phyloP scores from a whole-genome alignment of 495 filamentous ascomycete genomes.

The Pyrenopolyporus hunteri region DNA sequence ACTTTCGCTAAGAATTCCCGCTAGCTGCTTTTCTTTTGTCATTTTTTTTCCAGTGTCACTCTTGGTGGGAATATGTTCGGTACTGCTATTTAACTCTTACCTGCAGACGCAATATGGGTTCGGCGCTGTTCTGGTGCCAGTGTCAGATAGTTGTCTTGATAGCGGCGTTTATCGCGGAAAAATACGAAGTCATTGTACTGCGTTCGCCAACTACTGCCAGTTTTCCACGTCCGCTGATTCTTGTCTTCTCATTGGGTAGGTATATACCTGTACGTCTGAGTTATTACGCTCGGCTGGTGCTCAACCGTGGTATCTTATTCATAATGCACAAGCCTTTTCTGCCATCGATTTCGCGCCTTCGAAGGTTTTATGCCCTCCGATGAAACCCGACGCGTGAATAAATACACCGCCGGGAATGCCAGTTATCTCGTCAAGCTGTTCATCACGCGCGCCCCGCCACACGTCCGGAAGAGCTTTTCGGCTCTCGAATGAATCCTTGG shows the following conservation, averaged over 20 bases:
- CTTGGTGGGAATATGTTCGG: not conserved
- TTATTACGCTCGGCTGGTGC: not conserved
- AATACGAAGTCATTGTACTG: not conserved
- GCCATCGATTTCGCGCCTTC: slow-evolving; percentile 92
- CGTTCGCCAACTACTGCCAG: not conserved
- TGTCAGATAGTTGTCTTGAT: slow-evolving; percentile 21
- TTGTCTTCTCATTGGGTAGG: slow-evolving; percentile 23
- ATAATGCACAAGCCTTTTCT: slow-evolving; percentile 60
- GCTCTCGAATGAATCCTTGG: slow-evolving; percentile 84
- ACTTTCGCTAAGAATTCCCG: slow-evolving; percentile 24
- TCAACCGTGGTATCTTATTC: slow-evolving; percentile 38
- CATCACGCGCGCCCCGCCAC: slow-evolving; percentile 90
- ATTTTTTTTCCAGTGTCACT: not conserved
- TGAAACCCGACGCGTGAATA: slow-evolving; percentile 93
- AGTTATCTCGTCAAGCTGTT: slow-evolving; percentile 73
- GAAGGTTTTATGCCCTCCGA: slow-evolving; percentile 89
- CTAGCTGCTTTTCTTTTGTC: not conserved
- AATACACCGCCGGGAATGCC: slow-evolving; percentile 84
- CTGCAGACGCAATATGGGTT: slow-evolving; percentile 1
- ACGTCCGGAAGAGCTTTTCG: slow-evolving; percentile 86
- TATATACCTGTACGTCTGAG: not conserved
- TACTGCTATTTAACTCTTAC: not conserved
- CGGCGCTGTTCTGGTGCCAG: slow-evolving; percentile 5
- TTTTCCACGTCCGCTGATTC: not conserved
- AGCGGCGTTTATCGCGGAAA: slow-evolving; percentile 3